Conservation (phyloP, 192 early-diverging fungal genomes). For the Backusella westeae region DNA sequence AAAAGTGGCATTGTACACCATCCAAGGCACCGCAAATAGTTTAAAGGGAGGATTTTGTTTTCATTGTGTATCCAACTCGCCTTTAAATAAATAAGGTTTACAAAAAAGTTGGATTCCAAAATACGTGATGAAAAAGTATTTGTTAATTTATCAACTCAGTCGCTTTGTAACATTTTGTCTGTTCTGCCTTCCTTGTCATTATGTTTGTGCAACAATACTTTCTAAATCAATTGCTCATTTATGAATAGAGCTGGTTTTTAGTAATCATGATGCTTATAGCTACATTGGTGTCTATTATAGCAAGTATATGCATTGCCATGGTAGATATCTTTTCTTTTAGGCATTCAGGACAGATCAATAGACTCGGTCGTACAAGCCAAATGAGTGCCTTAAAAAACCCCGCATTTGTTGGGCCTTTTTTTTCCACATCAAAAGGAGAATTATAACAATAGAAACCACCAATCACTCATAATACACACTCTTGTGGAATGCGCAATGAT, state of each 20-base stretch:
- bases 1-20: no score
- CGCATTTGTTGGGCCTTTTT: not conserved
- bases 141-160: slow-evolving; percentile 2
- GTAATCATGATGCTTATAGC: no score
- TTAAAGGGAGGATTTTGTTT: no score
- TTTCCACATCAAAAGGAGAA: not conserved
- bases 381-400: not conserved
- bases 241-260: no score
- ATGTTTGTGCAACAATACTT: not conserved
- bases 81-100: not conserved
- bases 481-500: not conserved
- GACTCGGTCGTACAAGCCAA: not conserved
- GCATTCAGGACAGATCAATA: not conserved
- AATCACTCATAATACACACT: not conserved
- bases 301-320: no score
- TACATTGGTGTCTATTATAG: no score
- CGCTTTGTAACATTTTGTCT: not conserved
- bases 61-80: no score
- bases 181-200: not conserved
- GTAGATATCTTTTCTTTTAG: not conserved
- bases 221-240: no score
- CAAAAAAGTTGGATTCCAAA: not conserved
- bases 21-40: no score
- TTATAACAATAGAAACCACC: not conserved
- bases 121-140: not conserved